Base-by-base conservation (phyloP, 768 basidiomycete genomes). In the Lactifluus subvellereus region DNA sequence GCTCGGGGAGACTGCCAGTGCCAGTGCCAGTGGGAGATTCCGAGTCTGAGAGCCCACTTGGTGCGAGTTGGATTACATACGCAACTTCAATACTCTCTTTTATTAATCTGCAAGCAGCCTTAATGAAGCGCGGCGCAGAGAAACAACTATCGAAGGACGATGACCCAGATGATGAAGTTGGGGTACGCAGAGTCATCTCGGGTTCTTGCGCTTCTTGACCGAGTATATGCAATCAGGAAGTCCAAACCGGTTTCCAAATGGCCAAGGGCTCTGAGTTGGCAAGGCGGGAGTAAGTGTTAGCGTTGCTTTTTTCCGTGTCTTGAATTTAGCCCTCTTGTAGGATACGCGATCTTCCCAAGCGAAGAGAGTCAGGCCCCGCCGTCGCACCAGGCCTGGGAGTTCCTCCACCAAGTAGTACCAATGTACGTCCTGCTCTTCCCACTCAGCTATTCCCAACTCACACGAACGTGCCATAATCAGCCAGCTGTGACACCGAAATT, bases 91-190 rank as follows among this genome's bases (percentile, higher is more conserved):
- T 22, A 22, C 22, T 22, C 22, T 22, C 22, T 22, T 60, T 54
- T 55, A 48, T 63, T 71, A 11, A 9, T 5, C 22, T 27, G 27
- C 22, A 8, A 48, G 18, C 1, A 60, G 27, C 11, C 16, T 18
- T 53, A 69, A 86, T 90, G 87, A 91, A 91, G 74, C 82, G 89
- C 72, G 81, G 79, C 59, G 89, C 89, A 71, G 89, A 91, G 57
- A 82, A 75, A 64, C 87, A 92, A 68, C 70, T 92, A 38, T 77
- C 79, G 11, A 89, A 84, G 68, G 86, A 85, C 62, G 77, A 74
- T 32, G 77, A 78, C 50, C 77, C 75, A 18, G 75, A 73, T 18
- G 76, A 77, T 5, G 73, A 73, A 11, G 70, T 73, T n/a, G 69
- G 75, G 71, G 74, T 75, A 16, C 30, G 69, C 54, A 0, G 11